Evolutionary conservation across 768 basidiomycete genomes (phyloP).

Genomic region (Mycena epipterygia): DNA sequence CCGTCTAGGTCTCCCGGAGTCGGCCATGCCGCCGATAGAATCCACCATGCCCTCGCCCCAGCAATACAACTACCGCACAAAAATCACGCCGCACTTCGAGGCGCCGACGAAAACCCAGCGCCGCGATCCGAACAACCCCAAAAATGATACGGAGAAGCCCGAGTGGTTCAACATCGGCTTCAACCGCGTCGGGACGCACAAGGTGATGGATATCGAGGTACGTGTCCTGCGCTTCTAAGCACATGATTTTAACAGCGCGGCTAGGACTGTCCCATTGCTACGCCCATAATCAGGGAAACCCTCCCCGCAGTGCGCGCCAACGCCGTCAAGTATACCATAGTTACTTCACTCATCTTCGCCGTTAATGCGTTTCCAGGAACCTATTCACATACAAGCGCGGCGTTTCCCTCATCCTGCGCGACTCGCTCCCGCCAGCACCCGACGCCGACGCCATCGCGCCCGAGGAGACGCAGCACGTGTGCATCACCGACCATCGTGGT

Average conservation of each 20-base stretch:
- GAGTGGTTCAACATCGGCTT: conserved; percentile 92
- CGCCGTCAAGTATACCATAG: conserved; percentile 71
- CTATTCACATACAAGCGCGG: conserved; percentile 87
- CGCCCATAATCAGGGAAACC: conserved; percentile 80
- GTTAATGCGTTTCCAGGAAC: conserved; percentile 62
- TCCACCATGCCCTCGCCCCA: conserved; percentile 89
- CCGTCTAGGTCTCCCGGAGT: conserved; percentile 64
- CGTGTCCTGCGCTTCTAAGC: neutral
- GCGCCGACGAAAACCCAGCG: conserved; percentile 63
- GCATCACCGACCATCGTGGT: conserved; percentile 86
- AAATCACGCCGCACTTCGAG: conserved; percentile 97
- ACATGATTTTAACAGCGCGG: neutral
- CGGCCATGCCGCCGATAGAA: conserved; percentile 73
- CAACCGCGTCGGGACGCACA: conserved; percentile 80
- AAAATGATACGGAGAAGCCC: conserved; percentile 53
- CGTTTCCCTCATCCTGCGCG: conserved; percentile 91
- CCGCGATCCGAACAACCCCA: conserved; percentile 29
- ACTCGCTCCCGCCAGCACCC: conserved; percentile 69
- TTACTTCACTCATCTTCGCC: neutral
- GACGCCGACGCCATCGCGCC: conserved; percentile 56
- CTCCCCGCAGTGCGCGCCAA: conserved; percentile 71
- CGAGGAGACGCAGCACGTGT: conserved; percentile 77
- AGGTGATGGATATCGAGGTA: conserved; percentile 94
- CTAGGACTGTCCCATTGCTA: conserved; percentile 94
- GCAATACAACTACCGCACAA: conserved; percentile 94